Evolutionary conservation across 495 filamentous ascomycete species (phyloP).

Genomic region (Bombardia bombarda): DNA sequence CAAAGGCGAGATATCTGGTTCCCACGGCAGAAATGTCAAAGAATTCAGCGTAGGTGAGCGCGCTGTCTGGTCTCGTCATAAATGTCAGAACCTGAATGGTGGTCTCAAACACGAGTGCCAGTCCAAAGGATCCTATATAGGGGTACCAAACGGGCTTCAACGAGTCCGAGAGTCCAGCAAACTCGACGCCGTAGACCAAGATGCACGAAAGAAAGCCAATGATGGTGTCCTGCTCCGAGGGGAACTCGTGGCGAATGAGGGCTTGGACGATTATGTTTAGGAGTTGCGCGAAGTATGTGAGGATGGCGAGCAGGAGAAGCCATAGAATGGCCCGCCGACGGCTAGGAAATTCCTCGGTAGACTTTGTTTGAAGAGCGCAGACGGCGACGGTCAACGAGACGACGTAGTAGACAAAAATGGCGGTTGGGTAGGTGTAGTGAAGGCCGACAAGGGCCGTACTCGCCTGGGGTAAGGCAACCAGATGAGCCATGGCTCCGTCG

Average conservation of each 20-base stretch:
- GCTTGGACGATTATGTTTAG: conserved; percentile 31
- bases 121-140: conserved; percentile 47
- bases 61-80: conserved; percentile 8
- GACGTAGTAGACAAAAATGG: conserved; percentile 49
- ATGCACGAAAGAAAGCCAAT: conserved; percentile 46
- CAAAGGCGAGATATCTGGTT: conserved; percentile 23
- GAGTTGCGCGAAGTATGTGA: conserved; percentile 44
- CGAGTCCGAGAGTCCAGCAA: conserved; percentile 40
- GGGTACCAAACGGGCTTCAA: conserved; percentile 52
- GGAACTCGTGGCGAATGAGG: conserved; percentile 30
- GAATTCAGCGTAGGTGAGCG: conserved; percentile 17
- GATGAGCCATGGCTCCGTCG: conserved; percentile 5
- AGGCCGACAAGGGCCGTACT: conserved; percentile 24
- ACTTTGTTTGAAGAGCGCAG: conserved; percentile 46
- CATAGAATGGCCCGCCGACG: conserved; percentile 39
- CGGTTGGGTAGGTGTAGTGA: conserved; percentile 48
- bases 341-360: conserved; percentile 24
- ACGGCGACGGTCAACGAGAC: conserved; percentile 41
- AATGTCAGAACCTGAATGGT: conserved; percentile 30
- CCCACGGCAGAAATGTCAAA: conserved; percentile 26
- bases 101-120: conserved; percentile 44
- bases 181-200: conserved; percentile 46
- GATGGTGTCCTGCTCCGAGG: conserved; percentile 36
- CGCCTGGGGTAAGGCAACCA: conserved; percentile 1
- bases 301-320: conserved; percentile 38